Conservation (phyloP, 2,329 filamentous ascomycete species). For the Stachybotrys echinatus region DNA sequence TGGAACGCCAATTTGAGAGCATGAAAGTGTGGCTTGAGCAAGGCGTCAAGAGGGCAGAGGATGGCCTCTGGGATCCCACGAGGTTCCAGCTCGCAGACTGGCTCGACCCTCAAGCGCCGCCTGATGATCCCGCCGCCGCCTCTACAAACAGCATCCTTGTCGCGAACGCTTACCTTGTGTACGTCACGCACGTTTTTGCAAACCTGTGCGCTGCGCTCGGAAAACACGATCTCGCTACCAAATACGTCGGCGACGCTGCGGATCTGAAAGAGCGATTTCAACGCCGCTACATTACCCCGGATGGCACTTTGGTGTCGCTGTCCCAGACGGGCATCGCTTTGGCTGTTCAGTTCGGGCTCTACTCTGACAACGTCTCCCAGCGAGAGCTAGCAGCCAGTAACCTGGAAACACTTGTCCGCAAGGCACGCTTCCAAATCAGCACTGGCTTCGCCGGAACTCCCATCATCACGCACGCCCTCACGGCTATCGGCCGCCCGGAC, state of each 20-base stretch:
- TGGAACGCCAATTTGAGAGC: conserved; percentile 31
- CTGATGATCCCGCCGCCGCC: conserved; percentile 29
- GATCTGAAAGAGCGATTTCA: conserved; percentile 16
- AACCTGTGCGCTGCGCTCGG: conserved; percentile 27
- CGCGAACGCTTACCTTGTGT: conserved; percentile 41
- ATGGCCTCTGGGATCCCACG: conserved; percentile 31
- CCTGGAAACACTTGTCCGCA: conserved; percentile 10
- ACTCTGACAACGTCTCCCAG: conserved; percentile 5
- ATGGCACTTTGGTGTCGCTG: conserved; percentile 13
- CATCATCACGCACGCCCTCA: conserved; percentile 25
- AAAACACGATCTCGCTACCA: conserved; percentile 8
- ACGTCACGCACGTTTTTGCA: conserved; percentile 31
- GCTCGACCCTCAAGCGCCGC: conserved; percentile 41
- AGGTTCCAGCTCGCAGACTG: conserved; percentile 29
- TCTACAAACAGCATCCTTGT: conserved; percentile 35
- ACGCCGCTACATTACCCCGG: conserved; percentile 9
- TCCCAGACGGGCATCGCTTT: conserved; percentile 16
- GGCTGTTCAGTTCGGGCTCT: conserved; percentile 14
- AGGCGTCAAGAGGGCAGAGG: conserved; percentile 24
- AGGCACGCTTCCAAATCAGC: conserved; percentile 12
- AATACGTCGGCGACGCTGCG: conserved; percentile 9
- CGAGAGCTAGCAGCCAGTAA: conserved; percentile 9
- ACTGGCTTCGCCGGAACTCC: conserved; percentile 34
- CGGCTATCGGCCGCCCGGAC: conserved; percentile 16
- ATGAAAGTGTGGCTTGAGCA: conserved; percentile 34